Percentiles rank a stretch among this genome's conserved stretches.
Conservation (phyloP, 2,329 filamentous ascomycete species). For the Calonectria naviculata region DNA sequence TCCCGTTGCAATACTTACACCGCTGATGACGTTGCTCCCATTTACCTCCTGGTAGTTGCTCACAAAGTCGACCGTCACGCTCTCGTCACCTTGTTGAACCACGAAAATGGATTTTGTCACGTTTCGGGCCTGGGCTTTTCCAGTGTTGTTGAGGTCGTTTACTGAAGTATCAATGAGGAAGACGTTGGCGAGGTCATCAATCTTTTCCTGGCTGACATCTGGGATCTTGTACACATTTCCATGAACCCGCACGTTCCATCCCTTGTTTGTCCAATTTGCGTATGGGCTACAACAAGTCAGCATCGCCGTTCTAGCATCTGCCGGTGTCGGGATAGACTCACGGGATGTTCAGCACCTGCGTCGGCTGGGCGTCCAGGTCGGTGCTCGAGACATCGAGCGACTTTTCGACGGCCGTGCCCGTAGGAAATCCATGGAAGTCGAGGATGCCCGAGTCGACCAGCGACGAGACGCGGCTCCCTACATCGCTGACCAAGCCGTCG, state of each 20-base stretch:
- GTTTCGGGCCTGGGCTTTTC: conserved; percentile 78
- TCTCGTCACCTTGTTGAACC: conserved; percentile 75
- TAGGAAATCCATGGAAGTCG: conserved; percentile 75
- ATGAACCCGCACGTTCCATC: conserved; percentile 81
- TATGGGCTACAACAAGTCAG: conserved; percentile 56
- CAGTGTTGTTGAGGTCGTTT: conserved; percentile 64
- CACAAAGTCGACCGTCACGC: conserved; percentile 71
- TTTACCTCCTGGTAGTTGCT: conserved; percentile 61
- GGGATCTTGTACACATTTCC: conserved; percentile 87
- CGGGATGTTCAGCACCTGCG: conserved; percentile 78
- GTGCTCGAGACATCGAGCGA: conserved; percentile 68
- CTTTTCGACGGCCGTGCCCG: conserved; percentile 68
- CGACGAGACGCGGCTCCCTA: conserved; percentile 67
- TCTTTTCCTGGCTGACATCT: conserved; percentile 70
- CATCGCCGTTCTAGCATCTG: background rate
- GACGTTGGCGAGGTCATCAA: conserved; percentile 76
- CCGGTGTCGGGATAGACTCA: conserved; percentile 42
- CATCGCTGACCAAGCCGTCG: conserved; percentile 58
- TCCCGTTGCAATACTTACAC: conserved; percentile 44
- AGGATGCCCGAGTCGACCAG: conserved; percentile 74
- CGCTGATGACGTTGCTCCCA: conserved; percentile 60
- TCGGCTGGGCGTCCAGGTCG: conserved; percentile 72
- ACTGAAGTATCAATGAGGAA: conserved; percentile 77
- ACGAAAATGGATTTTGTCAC: conserved; percentile 79
- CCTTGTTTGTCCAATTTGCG: conserved; percentile 82